phyloP scores from a whole-genome alignment of 225 moss, liverwort and hornwort species.

The Thuidium tamariscinum region DNA sequence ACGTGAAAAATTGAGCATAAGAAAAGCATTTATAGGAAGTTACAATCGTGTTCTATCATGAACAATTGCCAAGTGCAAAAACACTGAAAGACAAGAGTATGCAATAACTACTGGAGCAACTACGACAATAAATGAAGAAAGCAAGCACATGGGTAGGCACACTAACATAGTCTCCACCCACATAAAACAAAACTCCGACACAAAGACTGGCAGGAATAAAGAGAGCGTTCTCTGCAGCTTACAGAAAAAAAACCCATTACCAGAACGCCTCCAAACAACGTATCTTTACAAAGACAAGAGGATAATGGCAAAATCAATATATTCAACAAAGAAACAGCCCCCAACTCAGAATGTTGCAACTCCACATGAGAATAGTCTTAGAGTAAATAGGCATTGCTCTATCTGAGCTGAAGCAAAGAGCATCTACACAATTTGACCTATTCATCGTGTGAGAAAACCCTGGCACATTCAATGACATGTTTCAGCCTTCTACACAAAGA shows the following conservation, averaged over 20 bases:
- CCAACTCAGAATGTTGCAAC: background rate
- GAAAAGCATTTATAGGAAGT: background rate
- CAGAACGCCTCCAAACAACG: background rate
- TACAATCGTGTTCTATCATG: no score
- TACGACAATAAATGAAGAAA: background rate
- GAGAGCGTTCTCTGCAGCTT: background rate
- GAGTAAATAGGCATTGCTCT: background rate
- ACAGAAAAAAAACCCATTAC: background rate
- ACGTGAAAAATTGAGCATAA: no score
- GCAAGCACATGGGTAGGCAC: background rate
- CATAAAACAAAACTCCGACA: background rate
- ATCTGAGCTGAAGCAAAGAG: background rate
- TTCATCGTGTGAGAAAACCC: background rate
- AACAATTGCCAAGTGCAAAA: background rate
- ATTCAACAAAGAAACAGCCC: background rate
- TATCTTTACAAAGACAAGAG: background rate
- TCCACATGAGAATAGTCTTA: background rate
- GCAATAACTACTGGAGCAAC: background rate
- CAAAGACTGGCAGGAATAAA: background rate
- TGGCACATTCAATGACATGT: background rate
- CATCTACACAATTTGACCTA: constrained; percentile 9
- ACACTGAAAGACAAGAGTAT: background rate
- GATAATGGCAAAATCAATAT: background rate
- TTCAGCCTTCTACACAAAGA: background rate
- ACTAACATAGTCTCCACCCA: background rate